These are phyloP conservation scores for Sinapis alba DNA, from an alignment of 441 rosid genomes.

Conservation along the genomic window DNA sequence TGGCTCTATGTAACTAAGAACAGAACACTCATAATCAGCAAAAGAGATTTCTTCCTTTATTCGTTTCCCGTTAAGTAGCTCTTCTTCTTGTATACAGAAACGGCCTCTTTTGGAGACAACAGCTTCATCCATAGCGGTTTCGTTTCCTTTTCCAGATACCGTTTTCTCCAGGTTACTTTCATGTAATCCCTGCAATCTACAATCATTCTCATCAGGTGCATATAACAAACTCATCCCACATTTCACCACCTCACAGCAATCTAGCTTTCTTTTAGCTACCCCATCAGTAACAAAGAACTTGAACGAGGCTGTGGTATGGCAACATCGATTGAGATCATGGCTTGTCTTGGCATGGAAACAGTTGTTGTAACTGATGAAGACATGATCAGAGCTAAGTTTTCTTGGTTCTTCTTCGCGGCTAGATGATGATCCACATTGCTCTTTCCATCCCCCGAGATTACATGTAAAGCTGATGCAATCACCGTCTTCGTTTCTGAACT, in stretches of 20 bases:
- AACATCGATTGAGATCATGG: slow-evolving; percentile 20
- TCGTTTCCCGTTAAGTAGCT: slow-evolving; percentile 16
- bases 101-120: slow-evolving; percentile 27
- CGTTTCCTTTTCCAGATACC: slow-evolving; percentile 1
- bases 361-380: slow-evolving; percentile 36
- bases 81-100: slow-evolving; percentile 17
- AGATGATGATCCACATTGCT: slow-evolving; percentile 12
- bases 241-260: slow-evolving; percentile 29
- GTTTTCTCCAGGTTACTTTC: slow-evolving; percentile 14
- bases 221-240: slow-evolving; percentile 34
- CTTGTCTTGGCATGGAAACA: slow-evolving; percentile 21
- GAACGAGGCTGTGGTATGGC: slow-evolving; percentile 33
- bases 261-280: slow-evolving; percentile 26
- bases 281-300: slow-evolving; percentile 31
- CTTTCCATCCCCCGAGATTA: slow-evolving; percentile 32
- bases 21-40: slow-evolving; percentile 15
- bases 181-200: slow-evolving; percentile 20
- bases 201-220: slow-evolving; percentile 33
- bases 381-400: slow-evolving; percentile 32
- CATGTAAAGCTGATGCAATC: slow-evolving; percentile 21
- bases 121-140: background rate
- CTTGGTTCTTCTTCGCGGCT: slow-evolving; percentile 31
- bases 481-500: slow-evolving; percentile 28
- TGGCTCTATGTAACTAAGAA: slow-evolving; percentile 21
- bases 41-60: slow-evolving; percentile 6